Base-by-base conservation (phyloP, 495 filamentous ascomycete genomes). In the Penicillium alfredii region DNA sequence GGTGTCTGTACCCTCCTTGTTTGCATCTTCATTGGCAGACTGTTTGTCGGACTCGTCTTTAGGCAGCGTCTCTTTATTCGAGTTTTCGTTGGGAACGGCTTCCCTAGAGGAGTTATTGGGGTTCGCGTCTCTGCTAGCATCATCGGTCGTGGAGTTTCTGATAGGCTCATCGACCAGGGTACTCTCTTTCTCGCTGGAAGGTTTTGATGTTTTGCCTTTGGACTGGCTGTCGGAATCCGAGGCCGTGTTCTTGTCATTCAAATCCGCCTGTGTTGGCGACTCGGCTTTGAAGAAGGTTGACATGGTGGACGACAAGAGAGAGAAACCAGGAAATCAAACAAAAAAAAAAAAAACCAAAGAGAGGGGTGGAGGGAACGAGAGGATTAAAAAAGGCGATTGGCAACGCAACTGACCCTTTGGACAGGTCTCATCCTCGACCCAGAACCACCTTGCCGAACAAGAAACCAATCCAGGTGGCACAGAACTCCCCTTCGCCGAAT, bases 181-280 rank as follows among this genome's bases (percentile, higher is more conserved):
- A 21, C 48, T 57, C 11, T 47, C 51, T 34, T 53, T 51, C 27
- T 61, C 57, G 9, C 48, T 56, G 2, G 55, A 50, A 4, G 39
- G 44, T 4, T 36, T 53, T 2, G 50, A 44, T 11, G 22, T 21
- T 6, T 29, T 34, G 6, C 15, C 30, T 17, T 21, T 33, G 3
- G 46, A 40, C 8, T 24, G 31, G 11, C 15, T 13, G 19, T 56
- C 43, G 6, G 29, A 19, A 21, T 42, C 31, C 4, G 40, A 40
- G 8, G 32, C 6, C 4, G 20, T n/a, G 8, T 9, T 19, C 10
- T 14, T 37, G 13, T 22, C 24, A 22, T 20, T 32, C 4, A 20
- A 15, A 11, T 37, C 18, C 3, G 23, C 31, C 32, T 42, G 38
- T 17, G 34, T 50, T 9, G 45, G 40, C 4, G 32, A 35, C 7